These are phyloP conservation scores for Pseudogymnoascus sp. DNA, from an alignment of 2,329 filamentous ascomycete genomes.

Conservation along the genomic window DNA sequence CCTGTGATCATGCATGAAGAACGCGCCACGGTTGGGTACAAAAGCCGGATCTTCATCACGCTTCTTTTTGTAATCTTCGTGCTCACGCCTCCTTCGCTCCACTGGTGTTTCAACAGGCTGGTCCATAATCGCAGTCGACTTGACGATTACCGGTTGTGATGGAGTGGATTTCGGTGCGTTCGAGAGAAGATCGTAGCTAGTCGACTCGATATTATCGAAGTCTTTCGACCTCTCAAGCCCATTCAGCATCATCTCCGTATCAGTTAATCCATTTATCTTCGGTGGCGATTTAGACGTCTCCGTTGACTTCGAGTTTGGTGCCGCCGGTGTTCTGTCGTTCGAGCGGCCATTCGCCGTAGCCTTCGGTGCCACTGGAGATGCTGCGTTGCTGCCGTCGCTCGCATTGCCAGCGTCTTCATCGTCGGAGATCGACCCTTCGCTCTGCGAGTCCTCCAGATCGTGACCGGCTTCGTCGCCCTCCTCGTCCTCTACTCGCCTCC, in stretches of 20 bases:
- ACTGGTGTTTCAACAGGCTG: slow-evolving; percentile 48
- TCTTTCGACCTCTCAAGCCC: slow-evolving; percentile 29
- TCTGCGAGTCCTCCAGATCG: slow-evolving; percentile 53
- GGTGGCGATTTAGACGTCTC: slow-evolving; percentile 30
- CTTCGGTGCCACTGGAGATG: slow-evolving; percentile 19
- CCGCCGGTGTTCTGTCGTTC: slow-evolving; percentile 23
- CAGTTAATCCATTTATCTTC: slow-evolving; percentile 32
- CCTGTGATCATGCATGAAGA: slow-evolving; percentile 95
- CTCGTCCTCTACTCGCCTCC: slow-evolving; percentile 61
- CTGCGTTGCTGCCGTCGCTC: slow-evolving; percentile 53
- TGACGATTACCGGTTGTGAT: slow-evolving; percentile 20
- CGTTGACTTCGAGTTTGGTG: slow-evolving; percentile 24
- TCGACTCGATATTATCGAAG: slow-evolving; percentile 11
- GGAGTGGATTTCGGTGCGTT: background rate
- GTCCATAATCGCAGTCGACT: slow-evolving; percentile 32
- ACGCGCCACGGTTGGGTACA: slow-evolving; percentile 86
- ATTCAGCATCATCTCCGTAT: slow-evolving; percentile 52
- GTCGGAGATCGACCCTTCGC: slow-evolving; percentile 53
- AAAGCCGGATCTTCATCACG: slow-evolving; percentile 85
- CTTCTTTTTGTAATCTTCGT: slow-evolving; percentile 84
- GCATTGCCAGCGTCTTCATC: slow-evolving; percentile 54
- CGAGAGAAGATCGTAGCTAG: slow-evolving; percentile 2
- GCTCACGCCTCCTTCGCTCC: slow-evolving; percentile 71
- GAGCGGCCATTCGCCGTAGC: slow-evolving; percentile 29
- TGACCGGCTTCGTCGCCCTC: slow-evolving; percentile 57